phyloP scores from a whole-genome alignment of 2,329 filamentous ascomycete species.

The Allantophomopsis lycopodina region DNA sequence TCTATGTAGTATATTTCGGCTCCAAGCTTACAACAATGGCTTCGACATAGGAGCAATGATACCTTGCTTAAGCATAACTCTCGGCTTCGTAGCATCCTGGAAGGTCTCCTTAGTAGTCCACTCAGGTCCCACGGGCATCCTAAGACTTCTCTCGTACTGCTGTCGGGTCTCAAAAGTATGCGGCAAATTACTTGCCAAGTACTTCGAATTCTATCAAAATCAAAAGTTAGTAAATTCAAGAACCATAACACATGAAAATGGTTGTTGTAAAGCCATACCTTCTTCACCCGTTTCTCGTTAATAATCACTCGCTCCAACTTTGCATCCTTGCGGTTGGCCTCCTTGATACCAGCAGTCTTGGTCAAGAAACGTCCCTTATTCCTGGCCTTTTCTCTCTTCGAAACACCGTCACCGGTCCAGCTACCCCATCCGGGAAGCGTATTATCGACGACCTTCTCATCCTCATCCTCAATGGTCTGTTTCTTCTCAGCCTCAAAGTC shows the following conservation, averaged over 20 bases:
- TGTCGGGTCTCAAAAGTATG: constrained; percentile 78
- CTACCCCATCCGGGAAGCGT: constrained; percentile 90
- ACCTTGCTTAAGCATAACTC: constrained; percentile 82
- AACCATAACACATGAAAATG: neutral
- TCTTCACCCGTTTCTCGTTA: constrained; percentile 80
- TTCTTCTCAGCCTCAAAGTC: constrained; percentile 76
- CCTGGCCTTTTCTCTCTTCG: constrained; percentile 50
- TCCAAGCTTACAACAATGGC: constrained; percentile 29
- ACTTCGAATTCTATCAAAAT: constrained; percentile 67
- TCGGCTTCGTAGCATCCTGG: constrained; percentile 79
- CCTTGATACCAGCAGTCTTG: constrained; percentile 60
- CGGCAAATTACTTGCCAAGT: constrained; percentile 71
- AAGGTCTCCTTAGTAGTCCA: constrained; percentile 96
- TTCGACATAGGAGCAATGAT: constrained; percentile 79
- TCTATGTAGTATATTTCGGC: no score
- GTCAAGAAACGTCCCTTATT: constrained; percentile 48
- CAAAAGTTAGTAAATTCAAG: constrained; percentile 2
- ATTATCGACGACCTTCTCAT: constrained; percentile 68
- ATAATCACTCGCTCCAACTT: constrained; percentile 80
- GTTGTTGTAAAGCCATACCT: constrained; percentile 36
- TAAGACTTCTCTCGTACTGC: constrained; percentile 82
- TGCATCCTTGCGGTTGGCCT: constrained; percentile 65
- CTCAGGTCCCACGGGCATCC: constrained; percentile 81
- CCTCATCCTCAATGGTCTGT: constrained; percentile 58
- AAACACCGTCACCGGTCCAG: constrained; percentile 78